A percentile compares a stretch with the other conserved stretches of the same genome.
phyloP scores from a whole-genome alignment of 75 land plant species.

The Picea sitchensis region DNA sequence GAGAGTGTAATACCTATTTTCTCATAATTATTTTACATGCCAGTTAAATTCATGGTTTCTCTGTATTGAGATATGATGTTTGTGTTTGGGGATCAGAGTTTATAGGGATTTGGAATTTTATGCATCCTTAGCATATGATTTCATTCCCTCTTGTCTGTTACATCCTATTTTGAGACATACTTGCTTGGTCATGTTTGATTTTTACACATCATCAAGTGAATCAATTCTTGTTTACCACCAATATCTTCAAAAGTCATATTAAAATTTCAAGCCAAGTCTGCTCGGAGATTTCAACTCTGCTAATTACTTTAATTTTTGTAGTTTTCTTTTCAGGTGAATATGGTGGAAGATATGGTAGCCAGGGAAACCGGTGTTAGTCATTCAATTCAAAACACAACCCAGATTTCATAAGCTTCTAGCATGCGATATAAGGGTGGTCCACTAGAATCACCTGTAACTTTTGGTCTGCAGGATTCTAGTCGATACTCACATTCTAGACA shows the following conservation, averaged over 20 bases:
- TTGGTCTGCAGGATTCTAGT: neutral
- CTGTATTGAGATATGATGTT: no score
- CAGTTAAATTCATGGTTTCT: no score
- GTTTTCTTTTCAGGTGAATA: conserved; percentile 69
- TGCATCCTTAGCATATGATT: no score
- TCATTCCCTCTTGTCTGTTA: no score
- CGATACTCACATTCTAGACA: neutral
- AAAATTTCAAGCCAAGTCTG: neutral
- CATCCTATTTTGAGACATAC: no score
- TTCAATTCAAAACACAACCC: conserved; percentile 1
- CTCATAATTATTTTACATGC: no score
- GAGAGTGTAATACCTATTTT: no score
- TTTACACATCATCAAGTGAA: neutral
- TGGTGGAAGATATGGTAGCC: conserved; percentile 89
- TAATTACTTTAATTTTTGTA: neutral
- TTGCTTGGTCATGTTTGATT: neutral
- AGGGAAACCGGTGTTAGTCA: conserved; percentile 11
- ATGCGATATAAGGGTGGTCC: conserved; percentile 1
- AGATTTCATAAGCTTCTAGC: neutral
- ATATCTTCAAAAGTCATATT: neutral
- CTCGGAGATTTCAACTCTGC: neutral
- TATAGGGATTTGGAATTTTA: no score
- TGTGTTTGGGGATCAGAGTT: no score
- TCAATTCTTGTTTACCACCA: neutral
- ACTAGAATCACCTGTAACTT: neutral